These are phyloP conservation scores for Halenospora varia DNA, from an alignment of 495 filamentous ascomycete genomes.

Conservation along the genomic window DNA sequence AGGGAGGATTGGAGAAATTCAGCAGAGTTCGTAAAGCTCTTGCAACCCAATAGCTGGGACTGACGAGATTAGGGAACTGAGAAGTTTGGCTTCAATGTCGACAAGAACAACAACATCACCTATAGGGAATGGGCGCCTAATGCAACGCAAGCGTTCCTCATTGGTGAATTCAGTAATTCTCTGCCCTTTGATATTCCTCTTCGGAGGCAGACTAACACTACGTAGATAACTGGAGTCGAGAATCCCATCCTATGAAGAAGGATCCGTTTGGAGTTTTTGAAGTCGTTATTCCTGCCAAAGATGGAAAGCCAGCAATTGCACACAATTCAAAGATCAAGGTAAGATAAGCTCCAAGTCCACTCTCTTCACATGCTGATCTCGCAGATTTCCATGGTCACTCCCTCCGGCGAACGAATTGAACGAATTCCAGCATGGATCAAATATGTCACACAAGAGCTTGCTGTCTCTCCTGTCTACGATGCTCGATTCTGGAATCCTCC, in stretches of 20 bases:
- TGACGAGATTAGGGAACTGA: conserved; percentile 64
- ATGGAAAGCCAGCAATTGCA: conserved; percentile 74
- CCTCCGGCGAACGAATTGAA: conserved; percentile 75
- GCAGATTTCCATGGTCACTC: conserved; percentile 81
- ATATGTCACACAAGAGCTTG: conserved; percentile 89
- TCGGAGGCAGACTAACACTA: conserved; percentile 5
- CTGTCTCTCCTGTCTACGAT: conserved; percentile 85
- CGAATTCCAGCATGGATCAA: conserved; percentile 95
- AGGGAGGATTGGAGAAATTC: conserved; percentile 92
- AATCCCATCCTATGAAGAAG: conserved; percentile 80
- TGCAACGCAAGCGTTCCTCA: conserved; percentile 75
- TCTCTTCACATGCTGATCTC: conserved; percentile 20
- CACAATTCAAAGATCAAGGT: conserved; percentile 97
- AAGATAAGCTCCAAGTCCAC: conserved; percentile 12
- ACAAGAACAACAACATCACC: conserved; percentile 74
- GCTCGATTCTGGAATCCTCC: conserved; percentile 97
- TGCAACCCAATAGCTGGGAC: not conserved
- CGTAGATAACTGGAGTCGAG: conserved; percentile 81
- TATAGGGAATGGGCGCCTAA: conserved; percentile 98
- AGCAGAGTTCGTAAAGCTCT: conserved; percentile 56
- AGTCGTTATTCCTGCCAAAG: conserved; percentile 67
- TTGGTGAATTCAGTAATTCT: conserved; percentile 87
- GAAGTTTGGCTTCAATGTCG: conserved; percentile 75
- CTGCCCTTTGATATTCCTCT: conserved; percentile 7
- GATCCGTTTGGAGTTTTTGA: conserved; percentile 86